Conservation (phyloP, 2,329 filamentous ascomycete genomes). For the Neophaeococcomyces aloes region DNA sequence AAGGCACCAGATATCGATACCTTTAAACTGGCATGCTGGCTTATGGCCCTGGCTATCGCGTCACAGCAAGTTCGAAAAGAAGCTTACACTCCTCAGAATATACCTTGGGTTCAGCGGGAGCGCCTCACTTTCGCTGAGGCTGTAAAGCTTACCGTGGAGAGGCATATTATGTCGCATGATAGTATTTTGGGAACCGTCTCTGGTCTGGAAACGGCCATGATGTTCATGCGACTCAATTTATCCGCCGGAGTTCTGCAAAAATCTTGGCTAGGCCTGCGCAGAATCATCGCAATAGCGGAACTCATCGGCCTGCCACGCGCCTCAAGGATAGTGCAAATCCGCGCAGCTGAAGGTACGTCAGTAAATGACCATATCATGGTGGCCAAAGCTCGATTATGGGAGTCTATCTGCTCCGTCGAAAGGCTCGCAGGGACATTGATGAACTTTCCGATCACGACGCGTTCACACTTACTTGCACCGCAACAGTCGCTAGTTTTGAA, state of each 20-base stretch:
- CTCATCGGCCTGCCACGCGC: conserved; percentile 28
- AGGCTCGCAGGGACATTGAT: conserved; percentile 26
- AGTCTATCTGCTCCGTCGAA: conserved; percentile 26
- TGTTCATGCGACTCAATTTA: conserved; percentile 29
- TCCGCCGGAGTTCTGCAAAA: conserved; percentile 27
- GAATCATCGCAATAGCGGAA: conserved; percentile 30
- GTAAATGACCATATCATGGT: conserved; percentile 9
- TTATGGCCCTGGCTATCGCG: conserved; percentile 11
- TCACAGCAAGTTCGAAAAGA: conserved; percentile 9
- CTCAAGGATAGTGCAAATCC: conserved; percentile 3
- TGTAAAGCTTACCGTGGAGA: conserved; percentile 10
- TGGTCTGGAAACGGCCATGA: conserved; percentile 23
- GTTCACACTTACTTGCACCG: conserved; percentile 15
- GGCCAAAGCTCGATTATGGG: conserved; percentile 25
- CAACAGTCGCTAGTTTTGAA: conserved; percentile 1
- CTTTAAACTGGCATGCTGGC: conserved; percentile 11
- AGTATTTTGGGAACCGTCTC: conserved; percentile 25
- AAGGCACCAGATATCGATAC: conserved; percentile 7
- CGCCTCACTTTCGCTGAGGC: conserved; percentile 7
- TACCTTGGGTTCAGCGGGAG: conserved; percentile 4
- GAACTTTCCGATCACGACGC: conserved; percentile 29
- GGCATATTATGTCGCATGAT: conserved; percentile 21
- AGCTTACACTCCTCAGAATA: not conserved
- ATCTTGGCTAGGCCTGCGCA: conserved; percentile 30
- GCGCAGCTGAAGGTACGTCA: not conserved